These are phyloP conservation scores for Veloboletus limbatus DNA, from an alignment of 1,284 basidiomycete genomes.

Conservation along the genomic window DNA sequence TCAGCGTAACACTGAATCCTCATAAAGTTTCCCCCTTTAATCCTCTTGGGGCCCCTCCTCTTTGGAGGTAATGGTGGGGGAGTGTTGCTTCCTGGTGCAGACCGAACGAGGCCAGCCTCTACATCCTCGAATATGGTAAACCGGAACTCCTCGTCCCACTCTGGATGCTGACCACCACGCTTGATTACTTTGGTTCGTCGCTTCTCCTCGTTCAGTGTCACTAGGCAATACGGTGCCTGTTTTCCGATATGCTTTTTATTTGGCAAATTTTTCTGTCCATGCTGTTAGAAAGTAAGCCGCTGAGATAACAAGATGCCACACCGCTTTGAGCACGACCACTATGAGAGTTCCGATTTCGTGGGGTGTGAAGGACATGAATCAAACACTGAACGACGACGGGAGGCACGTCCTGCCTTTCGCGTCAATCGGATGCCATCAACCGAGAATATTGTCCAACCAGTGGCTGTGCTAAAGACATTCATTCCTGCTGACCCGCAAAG, in stretches of 20 bases:
- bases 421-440: slow-evolving; percentile 23
- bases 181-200: slow-evolving; percentile 88
- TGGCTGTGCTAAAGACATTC: slow-evolving; percentile 22
- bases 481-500: not conserved
- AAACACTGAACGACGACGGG: slow-evolving; percentile 1
- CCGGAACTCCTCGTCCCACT: slow-evolving; percentile 98
- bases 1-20: slow-evolving; percentile 90
- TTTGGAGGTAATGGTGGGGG: slow-evolving; percentile 66
- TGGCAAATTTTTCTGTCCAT: slow-evolving; percentile 78
- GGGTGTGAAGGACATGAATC: slow-evolving; percentile 52
- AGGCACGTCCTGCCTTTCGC: slow-evolving; percentile 18
- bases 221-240: slow-evolving; percentile 93
- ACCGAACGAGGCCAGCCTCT: slow-evolving; percentile 58
- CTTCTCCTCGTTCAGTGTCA: slow-evolving; percentile 78
- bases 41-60: slow-evolving; percentile 49
- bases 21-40: slow-evolving; percentile 77
- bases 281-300: slow-evolving; percentile 19
- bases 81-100: slow-evolving; percentile 47
- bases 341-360: slow-evolving; percentile 91
- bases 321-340: slow-evolving; percentile 93
- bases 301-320: slow-evolving; percentile 45
- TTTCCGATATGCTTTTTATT: slow-evolving; percentile 96
- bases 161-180: slow-evolving; percentile 95
- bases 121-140: slow-evolving; percentile 87
- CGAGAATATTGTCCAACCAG: slow-evolving; percentile 5